Base-by-base conservation (phyloP, 768 basidiomycete species). In the Tulasnella sp. region DNA sequence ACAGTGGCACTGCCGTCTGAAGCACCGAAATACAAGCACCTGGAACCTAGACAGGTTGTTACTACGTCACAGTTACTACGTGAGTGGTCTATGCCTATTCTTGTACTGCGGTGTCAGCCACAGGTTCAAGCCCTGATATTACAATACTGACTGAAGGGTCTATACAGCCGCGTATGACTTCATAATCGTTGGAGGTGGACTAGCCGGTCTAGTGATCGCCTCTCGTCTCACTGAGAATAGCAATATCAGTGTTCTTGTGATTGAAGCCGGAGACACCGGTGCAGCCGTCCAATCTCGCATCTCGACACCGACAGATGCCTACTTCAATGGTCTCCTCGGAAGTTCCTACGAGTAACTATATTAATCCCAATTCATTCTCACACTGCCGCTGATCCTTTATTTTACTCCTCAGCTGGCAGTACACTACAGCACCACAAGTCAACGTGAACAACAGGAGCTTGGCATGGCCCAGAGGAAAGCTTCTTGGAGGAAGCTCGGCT, bases 401-500 rank as follows among this genome's bases (percentile, higher is more conserved):
- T 15, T 15, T 15, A 38, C 15, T 38, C 34, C 15, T 38, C 34
- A 38, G 34, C 68, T 85, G 80, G 78, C 68, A 72, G 17, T 82
- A 78, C 71, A 68, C 69, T 44, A 80, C 80, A 13, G 71, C 73
- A 4, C 67, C 76, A 0, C 82, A 85, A 67, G 51, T 73, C 0
- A 71, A 74, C 60, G 73, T 75, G 21, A 69, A 67, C 32, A 74
- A 75, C 56, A 74, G 81, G 26, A 65, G 63, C 0, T 61, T 83
- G 43, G 58, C 72, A 2, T 84, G 63, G 63, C 63, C 63, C 13
- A 56, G 73, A 66, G 86, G 85, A 30, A 83, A 80, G 68, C 79
- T 82, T 51, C 74, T 88, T 23, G 85, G 85, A 55, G 85, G 85
- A 4, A 83, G 80, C 0, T 76, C 81, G 29, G 82, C 84, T 8